Base-by-base conservation (phyloP, 176 grass and related monocot species). In the Microstegium vimineum region DNA sequence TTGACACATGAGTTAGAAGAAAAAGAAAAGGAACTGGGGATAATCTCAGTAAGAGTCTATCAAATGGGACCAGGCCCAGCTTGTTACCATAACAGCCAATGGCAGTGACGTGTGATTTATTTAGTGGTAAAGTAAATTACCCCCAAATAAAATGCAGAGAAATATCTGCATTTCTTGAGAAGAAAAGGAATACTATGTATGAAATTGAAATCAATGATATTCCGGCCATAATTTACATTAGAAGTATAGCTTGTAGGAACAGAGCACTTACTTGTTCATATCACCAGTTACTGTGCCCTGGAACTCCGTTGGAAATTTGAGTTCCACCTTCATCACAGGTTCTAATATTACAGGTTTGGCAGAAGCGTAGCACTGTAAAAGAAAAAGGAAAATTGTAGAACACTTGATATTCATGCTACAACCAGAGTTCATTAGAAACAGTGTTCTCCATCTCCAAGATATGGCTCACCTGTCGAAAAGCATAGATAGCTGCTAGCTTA, bases 221-320 rank as follows among this genome's bases (percentile, higher is more conserved):
- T 27, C 16, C 75, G 66, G 76, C 32, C 76, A 73, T 38, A 62
- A 26, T 84, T 69, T 60, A 61, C 8, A 62, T 17, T 74, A 85
- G 22, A 83, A 56, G 51, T 63, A 78, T 41, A 52, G 22, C 25
- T 69, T 33, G 18, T 32, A 51, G 60, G 25, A 6, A 77, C 66
- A 25, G 74, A 85, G 49, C 11, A 88, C 94, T 86, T 49, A 98
- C 96, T 98, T 98, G 82, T 98, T 98, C 89, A 98, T 93, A 64
- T 98, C 96, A 86, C 96, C 96, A 64, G 96, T 98, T 56, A 98
- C 89, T 32, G 93, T 95, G 33, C 96, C 96, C 86, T 98, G 96
- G 85, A 98, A 98, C 61, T 98, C 96, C 1, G 96, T 95, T 35
- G 96, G 96, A 76, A 88, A 83, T 89, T 99, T 99, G 28, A 99